Evolutionary conservation across 2,329 filamentous ascomycete genomes (phyloP), one percentile per base, ranked within the genome.

Genomic region (Phaeoacremonium minimum): DNA sequence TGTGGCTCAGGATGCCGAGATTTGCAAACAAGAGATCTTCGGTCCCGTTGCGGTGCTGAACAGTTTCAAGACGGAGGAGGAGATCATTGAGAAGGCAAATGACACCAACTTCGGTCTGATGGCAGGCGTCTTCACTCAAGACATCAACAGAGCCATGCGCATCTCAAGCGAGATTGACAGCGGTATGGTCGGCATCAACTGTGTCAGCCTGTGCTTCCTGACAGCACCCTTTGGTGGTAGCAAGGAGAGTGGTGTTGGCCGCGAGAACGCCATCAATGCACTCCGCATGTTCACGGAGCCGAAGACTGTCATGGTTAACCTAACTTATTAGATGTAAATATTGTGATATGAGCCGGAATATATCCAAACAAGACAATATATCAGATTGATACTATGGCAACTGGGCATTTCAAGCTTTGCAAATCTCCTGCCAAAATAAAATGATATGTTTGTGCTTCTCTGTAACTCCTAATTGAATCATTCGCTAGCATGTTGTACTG

Each of bases 171-270:
- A 67, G 32, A 64, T 87, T 31, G 79, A 85, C 55, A 73, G 76
- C 11, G 83, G 83, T 18, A 84, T 83, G 72, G 80, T 86, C 4
- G 83, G 80, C 64, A 75, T 86, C 52, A 86, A 86, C 45, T 61
- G 58, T 31, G 51, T 65, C 32, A 60, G 55, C 38, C 43, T 61
- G 20, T n/a, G n/a, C n/a, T n/a, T n/a, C n/a, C n/a, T n/a, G n/a
- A n/a, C n/a, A n/a, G n/a, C n/a, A 34, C 61, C 72, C 0, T 75
- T 75, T 46, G 70, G 71, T 18, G 71, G 72, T 7, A 61, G 46
- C 34, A 75, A 75, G 58, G 59, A 69, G 51, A 67, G 61, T 39
- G 72, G 72, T 1, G 42, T 67, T 13, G 71, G 72, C 3, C 52
- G 69, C 4, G 72, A 93, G 60, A 44, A 69, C 13, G 67, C 66